These are phyloP conservation scores for Sporothrix curviconia DNA, from an alignment of 2,329 filamentous ascomycete species.

Conservation along the genomic window DNA sequence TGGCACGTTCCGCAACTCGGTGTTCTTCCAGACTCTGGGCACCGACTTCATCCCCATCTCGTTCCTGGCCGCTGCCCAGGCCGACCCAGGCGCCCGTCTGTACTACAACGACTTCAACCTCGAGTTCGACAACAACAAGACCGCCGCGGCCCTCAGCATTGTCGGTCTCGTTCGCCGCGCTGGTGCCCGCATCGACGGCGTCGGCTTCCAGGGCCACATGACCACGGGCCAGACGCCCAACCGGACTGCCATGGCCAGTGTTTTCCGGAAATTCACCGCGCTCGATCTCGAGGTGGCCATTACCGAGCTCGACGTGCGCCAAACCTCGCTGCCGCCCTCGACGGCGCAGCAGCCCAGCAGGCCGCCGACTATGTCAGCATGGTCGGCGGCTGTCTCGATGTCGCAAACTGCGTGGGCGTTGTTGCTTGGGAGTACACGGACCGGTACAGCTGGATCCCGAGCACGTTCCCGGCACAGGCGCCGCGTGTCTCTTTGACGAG, in stretches of 20 bases:
- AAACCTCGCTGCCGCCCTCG: slow-evolving; percentile 38
- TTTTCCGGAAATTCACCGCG: slow-evolving; percentile 35
- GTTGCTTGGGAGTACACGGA: slow-evolving; percentile 40
- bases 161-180: slow-evolving; percentile 27
- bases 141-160: slow-evolving; percentile 27
- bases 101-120: slow-evolving; percentile 52
- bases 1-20: slow-evolving; percentile 36
- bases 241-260: slow-evolving; percentile 30
- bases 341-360: slow-evolving; percentile 43
- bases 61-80: slow-evolving; percentile 39
- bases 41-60: slow-evolving; percentile 41
- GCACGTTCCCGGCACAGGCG: slow-evolving; percentile 34
- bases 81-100: slow-evolving; percentile 37
- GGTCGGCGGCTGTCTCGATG: slow-evolving; percentile 33
- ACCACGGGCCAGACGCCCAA: slow-evolving; percentile 37
- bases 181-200: slow-evolving; percentile 42
- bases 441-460: slow-evolving; percentile 27
- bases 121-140: slow-evolving; percentile 32
- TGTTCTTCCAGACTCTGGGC: slow-evolving; percentile 42
- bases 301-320: slow-evolving; percentile 47
- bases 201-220: slow-evolving; percentile 48
- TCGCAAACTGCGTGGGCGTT: slow-evolving; percentile 35
- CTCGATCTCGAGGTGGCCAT: slow-evolving; percentile 43
- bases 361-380: slow-evolving; percentile 38
- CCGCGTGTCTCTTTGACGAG: slow-evolving; percentile 34